Evolutionary conservation across 441 rosid species (phyloP).

Genomic region (Arabidopsis hybrid): DNA sequence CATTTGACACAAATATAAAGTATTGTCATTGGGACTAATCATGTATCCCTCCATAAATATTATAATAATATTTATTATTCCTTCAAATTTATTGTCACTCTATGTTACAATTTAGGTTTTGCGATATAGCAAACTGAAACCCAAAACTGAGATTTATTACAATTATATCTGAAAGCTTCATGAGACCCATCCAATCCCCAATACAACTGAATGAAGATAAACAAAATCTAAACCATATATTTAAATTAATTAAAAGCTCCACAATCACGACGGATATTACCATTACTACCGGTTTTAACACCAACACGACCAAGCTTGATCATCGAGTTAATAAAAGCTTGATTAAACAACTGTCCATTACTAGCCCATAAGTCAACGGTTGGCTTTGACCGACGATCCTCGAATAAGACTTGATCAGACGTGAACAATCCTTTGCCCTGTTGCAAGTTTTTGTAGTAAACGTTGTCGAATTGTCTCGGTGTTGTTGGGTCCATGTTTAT

Average conservation of each 20-base stretch:
- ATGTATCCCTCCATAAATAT: not conserved
- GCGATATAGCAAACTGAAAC: slow-evolving; percentile 11
- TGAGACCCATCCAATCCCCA: slow-evolving; percentile 12
- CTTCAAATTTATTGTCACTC: slow-evolving; percentile 16
- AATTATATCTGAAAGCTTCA: slow-evolving; percentile 9
- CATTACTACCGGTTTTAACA: slow-evolving; percentile 65
- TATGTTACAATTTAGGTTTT: slow-evolving; percentile 22
- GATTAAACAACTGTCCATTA: slow-evolving; percentile 53
- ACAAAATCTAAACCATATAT: not conserved
- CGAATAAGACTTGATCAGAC: slow-evolving; percentile 81
- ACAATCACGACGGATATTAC: slow-evolving; percentile 77
- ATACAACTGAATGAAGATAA: slow-evolving; percentile 1
- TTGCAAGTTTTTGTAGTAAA: slow-evolving; percentile 72
- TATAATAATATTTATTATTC: not conserved
- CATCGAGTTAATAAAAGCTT: slow-evolving; percentile 69
- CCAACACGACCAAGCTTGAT: slow-evolving; percentile 82
- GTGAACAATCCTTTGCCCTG: slow-evolving; percentile 83
- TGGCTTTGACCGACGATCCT: slow-evolving; percentile 65
- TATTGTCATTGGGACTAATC: not conserved
- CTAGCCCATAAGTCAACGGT: slow-evolving; percentile 75
- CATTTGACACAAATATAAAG: not conserved
- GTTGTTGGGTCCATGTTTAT: slow-evolving; percentile 88
- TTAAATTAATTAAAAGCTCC: slow-evolving; percentile 54
- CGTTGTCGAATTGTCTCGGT: slow-evolving; percentile 73
- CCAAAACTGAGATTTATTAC: slow-evolving; percentile 24